Conservation (phyloP, 768 basidiomycete genomes). For the Podaxis sp. region DNA sequence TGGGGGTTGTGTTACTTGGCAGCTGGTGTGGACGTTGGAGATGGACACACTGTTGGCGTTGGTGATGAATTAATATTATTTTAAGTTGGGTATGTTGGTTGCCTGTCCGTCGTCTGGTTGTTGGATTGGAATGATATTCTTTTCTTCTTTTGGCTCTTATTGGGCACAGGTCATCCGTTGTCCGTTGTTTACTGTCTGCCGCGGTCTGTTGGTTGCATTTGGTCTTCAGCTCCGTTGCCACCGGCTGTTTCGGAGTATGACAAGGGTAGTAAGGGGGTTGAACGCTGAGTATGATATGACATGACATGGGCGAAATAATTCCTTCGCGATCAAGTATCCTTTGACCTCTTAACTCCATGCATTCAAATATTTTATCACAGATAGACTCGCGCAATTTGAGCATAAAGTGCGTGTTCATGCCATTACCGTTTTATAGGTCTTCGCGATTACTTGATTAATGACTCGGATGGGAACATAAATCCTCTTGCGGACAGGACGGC, state of each 20-base stretch:
- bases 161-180: not conserved
- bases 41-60: not conserved
- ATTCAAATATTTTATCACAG: not conserved
- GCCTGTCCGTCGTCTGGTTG: not conserved
- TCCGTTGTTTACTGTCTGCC: not conserved
- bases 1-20: not conserved
- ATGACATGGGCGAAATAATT: not conserved
- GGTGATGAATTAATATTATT: not conserved
- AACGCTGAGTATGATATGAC: not conserved
- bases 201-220: not conserved
- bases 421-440: not conserved
- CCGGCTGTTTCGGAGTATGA: not conserved
- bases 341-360: not conserved
- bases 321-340: not conserved
- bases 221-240: not conserved
- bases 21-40: not conserved
- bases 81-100: not conserved
- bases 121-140: not conserved
- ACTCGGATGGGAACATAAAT: not conserved
- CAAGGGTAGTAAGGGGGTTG: not conserved
- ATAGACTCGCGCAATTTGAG: slow-evolving; percentile 4
- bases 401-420: not conserved
- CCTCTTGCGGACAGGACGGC: not conserved
- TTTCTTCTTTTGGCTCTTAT: not conserved
- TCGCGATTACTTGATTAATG: slow-evolving; percentile 1